Evolutionary conservation across 306 rosid species (phyloP).

Genomic region (Echinosophora koreensis): DNA sequence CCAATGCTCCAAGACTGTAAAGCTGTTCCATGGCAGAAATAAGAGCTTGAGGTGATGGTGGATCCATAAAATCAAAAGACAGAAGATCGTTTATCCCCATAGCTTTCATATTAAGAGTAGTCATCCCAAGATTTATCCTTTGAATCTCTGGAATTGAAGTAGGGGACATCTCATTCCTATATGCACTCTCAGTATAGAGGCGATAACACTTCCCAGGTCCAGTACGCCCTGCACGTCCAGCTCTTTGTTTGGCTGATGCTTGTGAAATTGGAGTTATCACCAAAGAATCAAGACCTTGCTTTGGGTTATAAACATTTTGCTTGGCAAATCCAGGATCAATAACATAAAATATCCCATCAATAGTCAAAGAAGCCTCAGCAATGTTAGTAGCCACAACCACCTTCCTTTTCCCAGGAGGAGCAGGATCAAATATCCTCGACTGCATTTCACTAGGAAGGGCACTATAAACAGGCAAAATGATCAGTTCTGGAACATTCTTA

Average conservation of each 20-base stretch:
- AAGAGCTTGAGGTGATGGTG: conserved; percentile 90
- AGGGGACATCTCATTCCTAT: conserved; percentile 84
- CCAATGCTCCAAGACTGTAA: conserved; percentile 85
- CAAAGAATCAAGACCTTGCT: conserved; percentile 85
- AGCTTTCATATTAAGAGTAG: conserved; percentile 80
- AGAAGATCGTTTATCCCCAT: conserved; percentile 85
- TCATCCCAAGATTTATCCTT: conserved; percentile 79
- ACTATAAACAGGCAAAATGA: conserved; percentile 84
- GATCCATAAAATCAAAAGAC: conserved; percentile 88
- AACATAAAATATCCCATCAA: conserved; percentile 85
- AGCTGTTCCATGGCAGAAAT: conserved; percentile 85
- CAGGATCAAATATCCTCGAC: conserved; percentile 83
- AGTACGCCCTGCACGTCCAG: conserved; percentile 90
- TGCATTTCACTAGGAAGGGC: conserved; percentile 93
- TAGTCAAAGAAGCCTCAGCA: conserved; percentile 91
- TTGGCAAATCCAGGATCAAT: conserved; percentile 93
- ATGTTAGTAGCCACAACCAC: conserved; percentile 94
- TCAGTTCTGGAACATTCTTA: conserved; percentile 76
- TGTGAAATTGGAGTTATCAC: conserved; percentile 88
- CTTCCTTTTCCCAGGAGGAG: conserved; percentile 91
- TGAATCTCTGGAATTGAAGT: conserved; percentile 83
- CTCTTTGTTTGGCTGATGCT: conserved; percentile 91
- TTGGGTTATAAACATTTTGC: conserved; percentile 87
- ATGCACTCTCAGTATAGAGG: conserved; percentile 87
- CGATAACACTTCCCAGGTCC: conserved; percentile 92